A percentile compares a stretch with the other conserved stretches of the same genome.
Evolutionary conservation across 1,284 basidiomycete genomes (phyloP).

Genomic region (Neotropicomus parvogracilis): DNA sequence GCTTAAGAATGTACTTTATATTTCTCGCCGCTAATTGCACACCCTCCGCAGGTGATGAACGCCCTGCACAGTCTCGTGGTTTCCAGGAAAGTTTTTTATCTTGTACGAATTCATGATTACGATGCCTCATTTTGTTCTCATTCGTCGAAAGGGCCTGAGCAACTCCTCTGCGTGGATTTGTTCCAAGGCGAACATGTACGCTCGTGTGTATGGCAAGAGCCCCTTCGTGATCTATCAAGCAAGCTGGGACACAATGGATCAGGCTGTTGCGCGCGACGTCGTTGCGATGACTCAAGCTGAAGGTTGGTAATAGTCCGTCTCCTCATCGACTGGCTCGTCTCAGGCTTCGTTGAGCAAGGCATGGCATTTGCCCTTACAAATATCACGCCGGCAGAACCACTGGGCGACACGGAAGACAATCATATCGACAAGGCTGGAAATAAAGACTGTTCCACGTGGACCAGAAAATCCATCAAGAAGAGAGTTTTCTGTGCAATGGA

Average conservation of each 20-base stretch:
- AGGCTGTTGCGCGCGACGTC: constrained; percentile 49
- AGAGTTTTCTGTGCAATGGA: neutral
- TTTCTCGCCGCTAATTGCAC: neutral
- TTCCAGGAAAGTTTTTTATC: constrained; percentile 45
- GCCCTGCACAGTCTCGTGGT: constrained; percentile 42
- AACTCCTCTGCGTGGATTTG: constrained; percentile 56
- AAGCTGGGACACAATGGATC: constrained; percentile 43
- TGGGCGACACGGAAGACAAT: too few relatives aligned
- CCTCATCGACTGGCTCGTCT: too few relatives aligned
- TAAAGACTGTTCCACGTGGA: too few relatives aligned
- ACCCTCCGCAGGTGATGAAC: constrained; percentile 34
- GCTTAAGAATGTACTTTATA: too few relatives aligned
- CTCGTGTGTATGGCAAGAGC: constrained; percentile 42
- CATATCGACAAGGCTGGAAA: neutral
- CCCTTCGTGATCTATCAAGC: constrained; percentile 58
- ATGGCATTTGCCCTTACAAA: constrained; percentile 34
- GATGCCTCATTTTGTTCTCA: constrained; percentile 8
- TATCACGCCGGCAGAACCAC: neutral
- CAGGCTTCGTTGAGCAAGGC: constrained; percentile 11
- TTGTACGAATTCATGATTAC: constrained; percentile 24
- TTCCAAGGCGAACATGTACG: constrained; percentile 49
- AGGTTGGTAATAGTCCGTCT: constrained; percentile 29
- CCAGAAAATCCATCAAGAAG: neutral
- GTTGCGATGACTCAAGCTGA: constrained; percentile 46
- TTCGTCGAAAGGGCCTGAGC: constrained; percentile 29